Base-by-base conservation (phyloP, 495 filamentous ascomycete species). In the Aspergillus egyptiacus region DNA sequence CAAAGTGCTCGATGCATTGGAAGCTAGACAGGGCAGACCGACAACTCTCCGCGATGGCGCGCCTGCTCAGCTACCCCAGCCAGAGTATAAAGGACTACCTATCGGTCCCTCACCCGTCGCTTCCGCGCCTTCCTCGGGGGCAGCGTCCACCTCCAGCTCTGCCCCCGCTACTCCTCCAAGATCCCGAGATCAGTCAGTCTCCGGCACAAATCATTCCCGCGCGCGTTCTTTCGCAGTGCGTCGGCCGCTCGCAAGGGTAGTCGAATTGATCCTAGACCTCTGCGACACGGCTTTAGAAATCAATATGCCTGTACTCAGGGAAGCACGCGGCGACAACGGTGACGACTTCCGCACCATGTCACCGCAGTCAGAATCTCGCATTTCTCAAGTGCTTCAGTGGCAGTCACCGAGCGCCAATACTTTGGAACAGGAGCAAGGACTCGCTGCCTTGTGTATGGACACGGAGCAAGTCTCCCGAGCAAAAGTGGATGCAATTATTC, bases 231-330 rank as follows among this genome's bases (percentile, higher is more conserved):
- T 97, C 68, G 90, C 89, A 27, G 80, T 96, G 35, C 82, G 94
- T 34, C 79, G 93, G 31, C 94, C 93, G 2, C 74, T 96, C 39
- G 83, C 88, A 43, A 81, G 94, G 37, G 94, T 97, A 48, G 93
- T 97, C 6, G 94, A 97, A 66, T 72, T 98, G 38, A 77, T 98
- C 25, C 77, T 97, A 6, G 93, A 98, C 68, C 77, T 98, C 5
- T 97, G 93, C 61, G 93, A 98, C 64, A 98, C 93, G 2, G 82
- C 94, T 5, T 71, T 96, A 39, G 94, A 97, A 66, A 95, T 98
- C 56, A 96, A 83, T 68, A 88, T 88, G 17, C 90, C 93, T 4
- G 81, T 88, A 20, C 86, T 97, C 59, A 96, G 94, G 61, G 89
- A 96, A 46, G 73, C 78, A 5, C 75, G 81, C 5, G 71, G 74